Evolutionary conservation across 371 early-diverging fungal genomes (phyloP).

Genomic region (Syncephalis plumigaleata): DNA sequence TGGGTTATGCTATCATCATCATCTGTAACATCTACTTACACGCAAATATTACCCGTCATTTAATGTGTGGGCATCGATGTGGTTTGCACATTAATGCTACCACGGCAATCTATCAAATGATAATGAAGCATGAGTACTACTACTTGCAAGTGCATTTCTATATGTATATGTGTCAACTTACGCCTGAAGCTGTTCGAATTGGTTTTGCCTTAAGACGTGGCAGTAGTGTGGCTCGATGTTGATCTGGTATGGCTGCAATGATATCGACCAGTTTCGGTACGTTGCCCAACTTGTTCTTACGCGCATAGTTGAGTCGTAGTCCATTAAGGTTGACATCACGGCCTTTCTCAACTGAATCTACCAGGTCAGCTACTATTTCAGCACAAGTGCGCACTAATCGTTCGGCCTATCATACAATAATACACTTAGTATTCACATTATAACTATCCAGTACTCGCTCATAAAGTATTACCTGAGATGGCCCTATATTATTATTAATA

Average conservation of each 20-base stretch:
- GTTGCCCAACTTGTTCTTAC: conserved; percentile 57
- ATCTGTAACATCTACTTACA: conserved; percentile 22
- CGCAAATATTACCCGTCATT: conserved; percentile 99
- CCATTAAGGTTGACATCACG: conserved; percentile 81
- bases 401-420: conserved; percentile 23
- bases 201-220: conserved; percentile 94
- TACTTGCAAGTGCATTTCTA: too few relatives aligned
- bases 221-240: conserved; percentile 70
- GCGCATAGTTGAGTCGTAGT: conserved; percentile 54
- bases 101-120: conserved; percentile 76
- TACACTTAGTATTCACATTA: too few relatives aligned
- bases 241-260: conserved; percentile 95
- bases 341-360: conserved; percentile 42
- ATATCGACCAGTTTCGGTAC: conserved; percentile 98
- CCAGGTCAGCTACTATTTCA: conserved; percentile 81
- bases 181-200: conserved; percentile 96
- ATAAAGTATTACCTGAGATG: too few relatives aligned
- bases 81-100: conserved; percentile 99
- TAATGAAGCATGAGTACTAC: too few relatives aligned
- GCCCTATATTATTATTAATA: too few relatives aligned
- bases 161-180: too few relatives aligned
- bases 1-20: not conserved
- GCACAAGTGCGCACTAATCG: conserved; percentile 67
- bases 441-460: too few relatives aligned
- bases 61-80: conserved; percentile 99